Conservation (phyloP, 140 eudicot genomes). For the Anethum foeniculum region DNA sequence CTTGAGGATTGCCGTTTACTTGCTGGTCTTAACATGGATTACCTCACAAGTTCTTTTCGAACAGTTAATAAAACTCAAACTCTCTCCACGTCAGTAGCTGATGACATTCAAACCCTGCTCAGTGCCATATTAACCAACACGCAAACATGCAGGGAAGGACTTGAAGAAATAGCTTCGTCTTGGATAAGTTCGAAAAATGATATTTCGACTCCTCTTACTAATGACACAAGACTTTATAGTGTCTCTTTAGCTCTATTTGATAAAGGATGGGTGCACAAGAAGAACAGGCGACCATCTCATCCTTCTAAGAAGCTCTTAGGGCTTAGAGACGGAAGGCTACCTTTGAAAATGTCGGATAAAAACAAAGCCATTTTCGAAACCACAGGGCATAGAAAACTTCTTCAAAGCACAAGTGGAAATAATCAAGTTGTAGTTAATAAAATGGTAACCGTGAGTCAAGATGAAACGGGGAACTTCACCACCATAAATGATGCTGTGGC, state of each 20-base stretch:
- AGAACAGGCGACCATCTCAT: neutral
- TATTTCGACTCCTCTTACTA: conserved; percentile 40
- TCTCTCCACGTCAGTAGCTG: conserved; percentile 27
- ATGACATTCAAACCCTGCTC: conserved; percentile 57
- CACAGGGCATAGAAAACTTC: neutral
- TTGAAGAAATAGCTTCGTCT: conserved; percentile 48
- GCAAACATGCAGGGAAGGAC: conserved; percentile 63
- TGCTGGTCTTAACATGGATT: conserved; percentile 5
- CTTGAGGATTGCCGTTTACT: conserved; percentile 14
- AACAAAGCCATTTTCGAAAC: neutral
- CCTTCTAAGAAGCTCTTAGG: neutral
- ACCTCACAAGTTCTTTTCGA: neutral
- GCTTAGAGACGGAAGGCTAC: neutral
- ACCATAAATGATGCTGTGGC: conserved; percentile 46
- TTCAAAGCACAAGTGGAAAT: neutral
- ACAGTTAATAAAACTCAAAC: conserved; percentile 32
- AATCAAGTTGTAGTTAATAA: neutral
- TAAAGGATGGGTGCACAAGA: conserved; percentile 54
- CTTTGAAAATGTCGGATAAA: conserved; percentile 9
- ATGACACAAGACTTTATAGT: conserved; percentile 49
- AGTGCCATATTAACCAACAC: conserved; percentile 70
- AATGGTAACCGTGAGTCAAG: conserved; percentile 44
- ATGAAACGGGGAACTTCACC: conserved; percentile 50
- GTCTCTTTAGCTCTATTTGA: conserved; percentile 59
- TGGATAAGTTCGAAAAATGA: conserved; percentile 54